Evolutionary conservation across 495 filamentous ascomycete genomes (phyloP).

Genomic region (Parachaetomium inaequale): DNA sequence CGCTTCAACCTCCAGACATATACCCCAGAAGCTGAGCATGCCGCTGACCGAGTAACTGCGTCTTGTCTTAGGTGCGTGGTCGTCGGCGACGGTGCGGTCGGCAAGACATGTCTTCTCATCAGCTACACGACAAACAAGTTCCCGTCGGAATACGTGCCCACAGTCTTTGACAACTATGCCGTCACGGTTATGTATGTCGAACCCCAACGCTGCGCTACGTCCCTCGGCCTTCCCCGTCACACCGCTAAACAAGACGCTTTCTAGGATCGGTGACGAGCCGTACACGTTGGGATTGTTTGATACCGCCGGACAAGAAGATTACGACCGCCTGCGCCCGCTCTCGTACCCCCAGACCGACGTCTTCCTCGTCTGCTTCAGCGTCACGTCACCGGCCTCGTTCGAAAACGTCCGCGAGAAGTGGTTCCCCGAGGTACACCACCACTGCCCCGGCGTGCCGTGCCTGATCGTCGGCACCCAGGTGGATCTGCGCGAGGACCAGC

Average conservation of each 20-base stretch:
- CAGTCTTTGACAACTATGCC: constrained; percentile 99
- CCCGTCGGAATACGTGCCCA: constrained; percentile 98
- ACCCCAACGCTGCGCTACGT: background rate
- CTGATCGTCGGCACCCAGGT: constrained; percentile 97
- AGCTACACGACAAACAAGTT: constrained; percentile 99
- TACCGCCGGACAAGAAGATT: constrained; percentile 99
- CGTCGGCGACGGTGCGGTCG: constrained; percentile 97
- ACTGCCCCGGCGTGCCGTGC: constrained; percentile 97
- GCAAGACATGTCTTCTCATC: constrained; percentile 97
- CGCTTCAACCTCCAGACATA: constrained; percentile 12
- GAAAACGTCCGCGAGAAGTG: constrained; percentile 99
- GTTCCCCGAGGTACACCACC: constrained; percentile 97
- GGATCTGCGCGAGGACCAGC: constrained; percentile 88
- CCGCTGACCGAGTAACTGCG: constrained; percentile 21
- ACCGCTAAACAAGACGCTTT: constrained; percentile 18
- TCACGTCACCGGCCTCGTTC: constrained; percentile 97
- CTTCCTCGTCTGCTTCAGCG: constrained; percentile 97
- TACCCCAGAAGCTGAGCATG: background rate
- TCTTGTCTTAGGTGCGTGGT: constrained; percentile 78
- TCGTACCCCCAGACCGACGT: constrained; percentile 99
- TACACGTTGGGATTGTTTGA: constrained; percentile 97
- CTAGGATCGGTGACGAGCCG: constrained; percentile 97
- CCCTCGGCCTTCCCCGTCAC: background rate
- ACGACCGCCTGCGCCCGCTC: constrained; percentile 91
- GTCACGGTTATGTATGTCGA: constrained; percentile 94